Evolutionary conservation across 495 filamentous ascomycete genomes (phyloP).

Genomic region (Lepidopterella palustris): DNA sequence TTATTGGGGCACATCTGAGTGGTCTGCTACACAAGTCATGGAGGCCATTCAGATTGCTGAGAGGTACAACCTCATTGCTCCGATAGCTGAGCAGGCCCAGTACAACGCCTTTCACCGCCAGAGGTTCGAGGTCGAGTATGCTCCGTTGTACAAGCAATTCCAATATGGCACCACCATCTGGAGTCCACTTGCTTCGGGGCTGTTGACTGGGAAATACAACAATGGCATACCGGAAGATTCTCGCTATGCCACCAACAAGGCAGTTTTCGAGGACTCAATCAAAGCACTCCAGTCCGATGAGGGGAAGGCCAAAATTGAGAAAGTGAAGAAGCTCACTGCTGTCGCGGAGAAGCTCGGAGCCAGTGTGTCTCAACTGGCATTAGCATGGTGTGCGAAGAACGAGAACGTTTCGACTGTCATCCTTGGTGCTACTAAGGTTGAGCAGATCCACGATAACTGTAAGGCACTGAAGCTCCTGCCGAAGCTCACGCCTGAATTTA

Average conservation of each 20-base stretch:
- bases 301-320: constrained; percentile 40
- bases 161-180: constrained; percentile 42
- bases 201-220: constrained; percentile 43
- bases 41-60: constrained; percentile 51
- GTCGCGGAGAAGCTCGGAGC: constrained; percentile 39
- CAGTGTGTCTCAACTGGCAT: constrained; percentile 31
- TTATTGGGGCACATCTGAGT: constrained; percentile 51
- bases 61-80: constrained; percentile 51
- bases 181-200: constrained; percentile 38
- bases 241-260: constrained; percentile 36
- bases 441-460: constrained; percentile 41
- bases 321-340: constrained; percentile 37
- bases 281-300: constrained; percentile 33
- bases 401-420: constrained; percentile 41
- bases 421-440: constrained; percentile 35
- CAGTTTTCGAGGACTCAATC: constrained; percentile 28
- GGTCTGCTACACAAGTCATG: constrained; percentile 50
- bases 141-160: constrained; percentile 38
- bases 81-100: constrained; percentile 52
- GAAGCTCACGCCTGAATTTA: constrained; percentile 39
- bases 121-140: constrained; percentile 46
- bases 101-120: constrained; percentile 53
- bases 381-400: constrained; percentile 41
- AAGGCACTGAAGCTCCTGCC: constrained; percentile 34
- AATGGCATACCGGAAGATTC: constrained; percentile 41